Conservation (phyloP, 2,329 filamentous ascomycete species). For the Gaeumannomyces tritici region DNA sequence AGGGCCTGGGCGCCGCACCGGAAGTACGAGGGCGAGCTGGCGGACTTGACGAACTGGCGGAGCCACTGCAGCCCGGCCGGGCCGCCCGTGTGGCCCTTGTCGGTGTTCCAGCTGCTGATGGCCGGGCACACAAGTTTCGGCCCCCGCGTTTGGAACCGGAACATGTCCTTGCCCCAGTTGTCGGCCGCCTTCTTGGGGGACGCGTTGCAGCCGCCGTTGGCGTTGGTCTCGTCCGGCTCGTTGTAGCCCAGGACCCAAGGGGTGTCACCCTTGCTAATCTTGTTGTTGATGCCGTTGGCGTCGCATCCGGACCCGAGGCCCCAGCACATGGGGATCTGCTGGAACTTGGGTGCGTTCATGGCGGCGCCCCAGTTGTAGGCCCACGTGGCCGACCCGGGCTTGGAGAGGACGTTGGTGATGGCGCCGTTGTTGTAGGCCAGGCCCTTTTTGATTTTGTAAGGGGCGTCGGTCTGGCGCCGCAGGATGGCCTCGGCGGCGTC, state of each 20-base stretch:
- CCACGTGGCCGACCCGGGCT: slow-evolving; percentile 7
- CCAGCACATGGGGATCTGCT: slow-evolving; percentile 10
- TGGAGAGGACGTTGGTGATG: slow-evolving; percentile 2
- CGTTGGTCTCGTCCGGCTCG: slow-evolving; percentile 8
- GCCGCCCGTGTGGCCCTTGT: slow-evolving; percentile 4
- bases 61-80: slow-evolving; percentile 9
- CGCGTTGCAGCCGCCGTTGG: slow-evolving; percentile 5
- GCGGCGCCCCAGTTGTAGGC: slow-evolving; percentile 9
- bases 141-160: slow-evolving; percentile 5
- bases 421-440: slow-evolving; percentile 8
- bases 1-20: slow-evolving; percentile 9
- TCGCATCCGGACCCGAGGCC: slow-evolving; percentile 2
- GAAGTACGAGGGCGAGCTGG: slow-evolving; percentile 2
- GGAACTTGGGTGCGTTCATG: slow-evolving; percentile 5
- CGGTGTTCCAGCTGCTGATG: slow-evolving; percentile 8
- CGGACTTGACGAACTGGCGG: slow-evolving; percentile 5
- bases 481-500: background rate
- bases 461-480: slow-evolving; percentile 4
- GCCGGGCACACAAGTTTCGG: slow-evolving; percentile 10
- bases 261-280: slow-evolving; percentile 6
- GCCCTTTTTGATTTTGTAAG: slow-evolving; percentile 9
- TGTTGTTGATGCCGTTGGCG: slow-evolving; percentile 1
- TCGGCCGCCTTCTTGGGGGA: slow-evolving; percentile 6
- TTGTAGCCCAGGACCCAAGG: slow-evolving; percentile 11
- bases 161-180: slow-evolving; percentile 9